phyloP scores from a whole-genome alignment of 306 rosid species.

The Oxytropis ochrocephala region DNA sequence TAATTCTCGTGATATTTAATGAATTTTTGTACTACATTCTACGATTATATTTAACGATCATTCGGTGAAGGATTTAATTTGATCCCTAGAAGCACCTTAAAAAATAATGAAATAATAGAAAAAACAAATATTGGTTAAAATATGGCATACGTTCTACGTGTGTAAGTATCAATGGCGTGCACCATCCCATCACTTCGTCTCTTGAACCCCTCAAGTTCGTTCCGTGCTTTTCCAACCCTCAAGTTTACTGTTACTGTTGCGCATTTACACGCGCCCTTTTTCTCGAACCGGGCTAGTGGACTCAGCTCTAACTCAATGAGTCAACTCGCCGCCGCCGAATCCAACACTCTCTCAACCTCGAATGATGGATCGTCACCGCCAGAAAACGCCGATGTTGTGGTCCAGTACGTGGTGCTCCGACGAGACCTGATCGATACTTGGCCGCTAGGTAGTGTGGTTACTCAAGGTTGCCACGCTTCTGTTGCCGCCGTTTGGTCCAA shows the following conservation, averaged over 20 bases:
- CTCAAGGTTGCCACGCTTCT: conserved; percentile 93
- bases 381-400: conserved; percentile 41
- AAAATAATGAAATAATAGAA: not conserved
- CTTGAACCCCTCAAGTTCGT: conserved; percentile 20
- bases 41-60: no score
- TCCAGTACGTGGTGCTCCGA: conserved; percentile 92
- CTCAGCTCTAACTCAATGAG: conserved; percentile 54
- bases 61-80: no score
- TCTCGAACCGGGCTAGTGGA: conserved; percentile 21
- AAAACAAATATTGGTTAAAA: not conserved
- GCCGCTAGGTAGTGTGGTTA: conserved; percentile 82
- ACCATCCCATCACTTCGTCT: conserved; percentile 27
- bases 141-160: not conserved
- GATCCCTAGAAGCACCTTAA: no score
- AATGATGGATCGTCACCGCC: conserved; percentile 16
- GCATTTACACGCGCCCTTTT: not conserved
- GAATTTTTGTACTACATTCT: no score
- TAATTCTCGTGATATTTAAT: no score
- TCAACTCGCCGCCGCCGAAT: conserved; percentile 29
- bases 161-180: conserved; percentile 40
- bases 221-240: not conserved
- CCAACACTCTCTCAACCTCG: not conserved
- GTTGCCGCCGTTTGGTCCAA: conserved; percentile 72
- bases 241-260: not conserved
- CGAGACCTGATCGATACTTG: conserved; percentile 82